Conservation (phyloP, 495 filamentous ascomycete species). For the Lasiosphaeria miniovina region DNA sequence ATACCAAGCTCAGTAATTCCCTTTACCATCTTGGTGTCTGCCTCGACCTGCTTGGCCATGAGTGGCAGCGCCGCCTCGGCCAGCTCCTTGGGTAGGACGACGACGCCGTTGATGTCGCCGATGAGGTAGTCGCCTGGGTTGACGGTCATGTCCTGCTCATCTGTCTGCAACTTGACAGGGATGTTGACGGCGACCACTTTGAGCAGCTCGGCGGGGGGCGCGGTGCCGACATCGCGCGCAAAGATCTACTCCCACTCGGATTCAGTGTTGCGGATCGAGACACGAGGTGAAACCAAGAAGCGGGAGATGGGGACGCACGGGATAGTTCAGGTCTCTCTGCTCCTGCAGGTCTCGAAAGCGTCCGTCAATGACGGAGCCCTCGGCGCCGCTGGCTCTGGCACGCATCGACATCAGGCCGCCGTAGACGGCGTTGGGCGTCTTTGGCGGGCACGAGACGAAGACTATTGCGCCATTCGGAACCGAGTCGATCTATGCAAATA, state of each 20-base stretch:
- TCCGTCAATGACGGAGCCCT: constrained; percentile 54
- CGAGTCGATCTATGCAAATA: constrained; percentile 46
- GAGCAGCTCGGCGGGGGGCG: constrained; percentile 44
- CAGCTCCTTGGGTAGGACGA: constrained; percentile 43
- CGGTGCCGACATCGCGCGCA: constrained; percentile 52
- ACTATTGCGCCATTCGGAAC: constrained; percentile 51
- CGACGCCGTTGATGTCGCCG: constrained; percentile 56
- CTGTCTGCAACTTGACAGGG: constrained; percentile 37
- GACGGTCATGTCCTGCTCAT: constrained; percentile 47
- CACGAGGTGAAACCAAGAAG: not conserved
- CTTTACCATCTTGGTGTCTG: constrained; percentile 51
- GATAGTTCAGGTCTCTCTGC: constrained; percentile 51
- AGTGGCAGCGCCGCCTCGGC: constrained; percentile 46
- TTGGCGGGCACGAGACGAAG: constrained; percentile 54
- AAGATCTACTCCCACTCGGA: constrained; percentile 36
- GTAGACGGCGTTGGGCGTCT: constrained; percentile 54
- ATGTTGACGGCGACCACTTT: constrained; percentile 45
- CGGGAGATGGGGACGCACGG: constrained; percentile 25
- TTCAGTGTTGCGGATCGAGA: constrained; percentile 11
- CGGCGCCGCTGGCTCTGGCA: constrained; percentile 46
- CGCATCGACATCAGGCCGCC: constrained; percentile 59
- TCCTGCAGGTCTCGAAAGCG: constrained; percentile 57
- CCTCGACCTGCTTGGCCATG: constrained; percentile 50
- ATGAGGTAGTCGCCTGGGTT: constrained; percentile 57
- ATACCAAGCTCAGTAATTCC: constrained; percentile 48